A percentile compares a stretch with the other conserved stretches of the same genome.
phyloP scores from a whole-genome alignment of 140 eudicot genomes.

The Cichorium intybus region DNA sequence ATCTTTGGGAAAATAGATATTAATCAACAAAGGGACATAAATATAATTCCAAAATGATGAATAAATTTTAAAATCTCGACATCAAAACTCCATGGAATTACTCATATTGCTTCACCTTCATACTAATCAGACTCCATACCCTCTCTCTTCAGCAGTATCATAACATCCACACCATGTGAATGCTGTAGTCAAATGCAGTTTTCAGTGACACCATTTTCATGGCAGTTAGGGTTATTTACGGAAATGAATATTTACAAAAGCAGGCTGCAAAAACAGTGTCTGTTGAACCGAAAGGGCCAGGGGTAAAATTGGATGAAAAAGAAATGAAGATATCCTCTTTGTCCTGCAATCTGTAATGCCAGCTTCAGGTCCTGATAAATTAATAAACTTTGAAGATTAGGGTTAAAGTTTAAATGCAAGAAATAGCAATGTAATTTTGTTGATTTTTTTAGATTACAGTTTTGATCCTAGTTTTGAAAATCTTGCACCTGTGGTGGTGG shows the following conservation, averaged over 20 bases:
- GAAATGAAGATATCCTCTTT: conserved; percentile 78
- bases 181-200: conserved; percentile 12
- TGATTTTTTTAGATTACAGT: no score
- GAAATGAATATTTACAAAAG: conserved; percentile 86
- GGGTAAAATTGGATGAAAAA: conserved; percentile 90
- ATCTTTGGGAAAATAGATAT: background rate
- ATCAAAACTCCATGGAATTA: conserved; percentile 1
- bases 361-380: conserved; percentile 74
- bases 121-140: conserved; percentile 8
- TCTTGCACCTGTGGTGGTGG: no score
- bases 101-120: conserved; percentile 10
- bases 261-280: conserved; percentile 79
- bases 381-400: conserved; percentile 1
- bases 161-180: conserved; percentile 12
- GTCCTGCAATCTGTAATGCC: conserved; percentile 75
- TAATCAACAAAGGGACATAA: background rate
- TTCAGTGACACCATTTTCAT: conserved; percentile 18
- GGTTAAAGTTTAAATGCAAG: background rate
- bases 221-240: conserved; percentile 49
- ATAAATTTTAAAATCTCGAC: background rate
- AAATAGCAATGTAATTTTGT: no score
- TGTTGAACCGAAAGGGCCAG: conserved; percentile 90
- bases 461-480: no score
- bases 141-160: background rate
- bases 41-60: conserved; percentile 2